Evolutionary conservation across 1,284 basidiomycete species (phyloP).

Genomic region (Coniferiporia weirii): DNA sequence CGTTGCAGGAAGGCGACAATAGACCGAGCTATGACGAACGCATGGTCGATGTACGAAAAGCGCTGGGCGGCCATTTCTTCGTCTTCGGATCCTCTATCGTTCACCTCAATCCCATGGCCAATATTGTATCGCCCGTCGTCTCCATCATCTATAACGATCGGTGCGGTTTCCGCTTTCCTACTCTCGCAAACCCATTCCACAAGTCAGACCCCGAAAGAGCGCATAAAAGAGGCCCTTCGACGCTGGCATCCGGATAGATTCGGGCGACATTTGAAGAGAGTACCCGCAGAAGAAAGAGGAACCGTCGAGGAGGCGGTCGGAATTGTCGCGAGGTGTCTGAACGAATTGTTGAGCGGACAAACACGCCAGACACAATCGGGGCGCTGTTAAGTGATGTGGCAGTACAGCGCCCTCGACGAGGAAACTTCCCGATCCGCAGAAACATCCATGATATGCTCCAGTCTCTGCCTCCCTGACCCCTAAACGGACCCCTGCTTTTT

Average conservation of each 20-base stretch:
- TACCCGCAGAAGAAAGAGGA: slow-evolving; percentile 48
- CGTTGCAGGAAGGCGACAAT: not conserved
- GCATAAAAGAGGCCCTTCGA: slow-evolving; percentile 57
- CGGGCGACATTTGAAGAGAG: slow-evolving; percentile 45
- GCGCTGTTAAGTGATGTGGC: not conserved
- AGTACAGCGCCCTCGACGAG: not conserved
- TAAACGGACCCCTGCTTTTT: not conserved
- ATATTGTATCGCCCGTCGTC: slow-evolving; percentile 36
- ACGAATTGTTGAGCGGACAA: slow-evolving; percentile 45
- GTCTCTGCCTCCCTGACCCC: not conserved
- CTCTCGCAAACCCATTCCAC: slow-evolving; percentile 58
- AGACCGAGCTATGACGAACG: slow-evolving; percentile 32
- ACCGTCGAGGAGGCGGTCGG: slow-evolving; percentile 64
- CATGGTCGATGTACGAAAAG: slow-evolving; percentile 57
- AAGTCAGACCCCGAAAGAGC: slow-evolving; percentile 51
- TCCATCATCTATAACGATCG: slow-evolving; percentile 45
- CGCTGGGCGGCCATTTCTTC: slow-evolving; percentile 48
- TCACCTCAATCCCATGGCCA: slow-evolving; percentile 70
- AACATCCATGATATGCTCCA: not conserved
- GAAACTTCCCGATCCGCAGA: not conserved
- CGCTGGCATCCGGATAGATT: slow-evolving; percentile 79
- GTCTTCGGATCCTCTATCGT: slow-evolving; percentile 43
- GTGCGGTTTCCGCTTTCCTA: slow-evolving; percentile 49
- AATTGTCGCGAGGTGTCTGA: slow-evolving; percentile 62
- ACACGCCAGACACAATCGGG: not conserved